Percentiles rank a stretch among this genome's conserved stretches.
phyloP scores from a whole-genome alignment of 805 yeast genomes.

The Pichia membranifaciens region DNA sequence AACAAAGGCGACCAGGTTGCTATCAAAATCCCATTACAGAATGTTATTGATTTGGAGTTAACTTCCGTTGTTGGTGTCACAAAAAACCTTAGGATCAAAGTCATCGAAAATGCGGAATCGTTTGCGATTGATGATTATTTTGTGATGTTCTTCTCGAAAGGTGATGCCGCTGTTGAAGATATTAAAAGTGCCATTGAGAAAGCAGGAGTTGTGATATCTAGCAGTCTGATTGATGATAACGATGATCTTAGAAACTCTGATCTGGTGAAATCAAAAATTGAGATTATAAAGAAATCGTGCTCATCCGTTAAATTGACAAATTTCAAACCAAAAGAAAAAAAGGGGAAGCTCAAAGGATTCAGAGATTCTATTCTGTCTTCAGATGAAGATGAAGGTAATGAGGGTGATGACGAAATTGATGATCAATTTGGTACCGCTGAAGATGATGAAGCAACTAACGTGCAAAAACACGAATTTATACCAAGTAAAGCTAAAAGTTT shows the following conservation, averaged over 20 bases:
- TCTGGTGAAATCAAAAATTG: constrained; percentile 23
- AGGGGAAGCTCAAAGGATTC: background rate
- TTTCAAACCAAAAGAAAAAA: constrained; percentile 8
- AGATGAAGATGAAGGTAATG: constrained; percentile 10
- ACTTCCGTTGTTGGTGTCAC: constrained; percentile 51
- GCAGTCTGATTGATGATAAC: constrained; percentile 8
- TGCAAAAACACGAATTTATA: background rate
- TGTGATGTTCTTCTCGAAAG: constrained; percentile 58
- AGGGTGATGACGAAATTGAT: background rate
- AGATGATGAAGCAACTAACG: background rate
- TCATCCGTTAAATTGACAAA: constrained; percentile 23
- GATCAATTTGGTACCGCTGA: background rate
- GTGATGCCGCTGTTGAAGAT: constrained; percentile 36
- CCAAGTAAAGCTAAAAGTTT: background rate
- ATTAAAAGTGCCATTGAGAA: constrained; percentile 37
- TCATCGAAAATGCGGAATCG: constrained; percentile 47
- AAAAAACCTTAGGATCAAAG: constrained; percentile 54
- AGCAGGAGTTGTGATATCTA: constrained; percentile 25
- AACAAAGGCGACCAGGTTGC: constrained; percentile 69
- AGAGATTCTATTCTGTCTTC: constrained; percentile 11
- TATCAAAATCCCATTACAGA: constrained; percentile 67
- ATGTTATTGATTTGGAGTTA: constrained; percentile 56
- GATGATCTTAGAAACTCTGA: constrained; percentile 22
- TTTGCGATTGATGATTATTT: constrained; percentile 63
- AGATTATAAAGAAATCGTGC: constrained; percentile 21